Conservation (phyloP, 2,329 filamentous ascomycete species). For the Stagonosporopsis chrysanthemi region DNA sequence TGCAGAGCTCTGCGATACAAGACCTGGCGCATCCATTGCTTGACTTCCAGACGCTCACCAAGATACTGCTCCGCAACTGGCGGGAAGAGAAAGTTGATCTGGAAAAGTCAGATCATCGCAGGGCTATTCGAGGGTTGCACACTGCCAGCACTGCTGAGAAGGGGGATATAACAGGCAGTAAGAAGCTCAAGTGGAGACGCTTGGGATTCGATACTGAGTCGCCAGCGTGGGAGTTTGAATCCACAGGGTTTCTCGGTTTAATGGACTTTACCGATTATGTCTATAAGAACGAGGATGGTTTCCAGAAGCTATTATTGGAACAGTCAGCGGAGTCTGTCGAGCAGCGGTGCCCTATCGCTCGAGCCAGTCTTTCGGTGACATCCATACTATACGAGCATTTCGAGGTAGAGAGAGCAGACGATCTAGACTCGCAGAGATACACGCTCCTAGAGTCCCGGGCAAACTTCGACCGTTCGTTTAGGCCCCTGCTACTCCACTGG, state of each 20-base stretch:
- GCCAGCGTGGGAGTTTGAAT: conserved; percentile 83
- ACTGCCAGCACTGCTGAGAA: conserved; percentile 79
- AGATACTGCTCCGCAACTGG: conserved; percentile 88
- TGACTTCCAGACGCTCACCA: conserved; percentile 92
- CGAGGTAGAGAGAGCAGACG: conserved; percentile 83
- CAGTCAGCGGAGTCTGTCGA: conserved; percentile 76
- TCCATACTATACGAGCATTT: conserved; percentile 94
- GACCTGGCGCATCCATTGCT: conserved; percentile 88
- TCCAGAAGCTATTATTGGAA: conserved; percentile 89
- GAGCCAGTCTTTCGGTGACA: conserved; percentile 86
- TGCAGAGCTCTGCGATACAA: conserved; percentile 92
- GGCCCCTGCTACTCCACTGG: conserved; percentile 90
- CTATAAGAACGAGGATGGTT: conserved; percentile 87
- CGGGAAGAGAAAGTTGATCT: conserved; percentile 82
- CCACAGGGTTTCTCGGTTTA: conserved; percentile 88
- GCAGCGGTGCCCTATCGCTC: conserved; percentile 84
- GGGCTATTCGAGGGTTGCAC: conserved; percentile 85
- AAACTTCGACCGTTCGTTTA: conserved; percentile 85
- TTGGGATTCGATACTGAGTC: conserved; percentile 92
- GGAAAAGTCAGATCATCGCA: conserved; percentile 85
- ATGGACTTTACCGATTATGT: conserved; percentile 98
- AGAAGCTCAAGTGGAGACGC: conserved; percentile 87
- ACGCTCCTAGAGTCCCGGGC: conserved; percentile 75
- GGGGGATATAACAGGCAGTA: conserved; percentile 60
- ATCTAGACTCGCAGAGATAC: conserved; percentile 79